Evolutionary conservation across 352 stramenopile genomes (phyloP).

Genomic region (Globisporangium middletonii): DNA sequence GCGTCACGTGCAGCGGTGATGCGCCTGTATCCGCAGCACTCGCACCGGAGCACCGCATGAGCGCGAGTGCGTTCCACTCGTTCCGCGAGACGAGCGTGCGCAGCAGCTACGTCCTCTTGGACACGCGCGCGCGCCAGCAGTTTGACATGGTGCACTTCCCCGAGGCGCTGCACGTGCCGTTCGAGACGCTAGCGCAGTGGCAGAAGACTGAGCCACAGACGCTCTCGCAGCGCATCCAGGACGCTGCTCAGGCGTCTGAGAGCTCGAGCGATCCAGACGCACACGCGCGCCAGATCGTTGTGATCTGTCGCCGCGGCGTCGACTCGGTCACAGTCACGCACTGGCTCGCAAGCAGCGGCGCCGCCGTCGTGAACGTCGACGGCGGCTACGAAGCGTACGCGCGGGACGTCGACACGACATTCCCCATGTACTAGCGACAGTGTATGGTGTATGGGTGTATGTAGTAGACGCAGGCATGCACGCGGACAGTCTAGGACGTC

Average conservation of each 20-base stretch:
- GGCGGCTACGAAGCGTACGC: conserved; percentile 71
- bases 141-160: conserved; percentile 78
- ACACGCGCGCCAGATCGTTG: conserved; percentile 15
- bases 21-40: conserved; percentile 7
- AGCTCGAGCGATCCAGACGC: not conserved
- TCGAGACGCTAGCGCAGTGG: conserved; percentile 26
- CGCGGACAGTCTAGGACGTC: not conserved
- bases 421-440: conserved; percentile 65
- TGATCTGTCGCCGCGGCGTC: conserved; percentile 78
- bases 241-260: not conserved
- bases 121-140: conserved; percentile 47
- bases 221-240: not conserved
- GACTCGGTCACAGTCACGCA: conserved; percentile 56
- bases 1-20: not conserved
- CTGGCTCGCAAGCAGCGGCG: conserved; percentile 44
- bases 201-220: conserved; percentile 1
- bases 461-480: not conserved
- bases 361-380: conserved; percentile 50
- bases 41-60: conserved; percentile 25
- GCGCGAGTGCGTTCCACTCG: conserved; percentile 26
- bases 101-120: conserved; percentile 43
- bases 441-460: not conserved
- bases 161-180: conserved; percentile 62
- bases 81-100: conserved; percentile 13
- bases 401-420: conserved; percentile 34